Evolutionary conservation across 2,329 filamentous ascomycete genomes (phyloP).

Genomic region (Annulohypoxylon truncatum): DNA sequence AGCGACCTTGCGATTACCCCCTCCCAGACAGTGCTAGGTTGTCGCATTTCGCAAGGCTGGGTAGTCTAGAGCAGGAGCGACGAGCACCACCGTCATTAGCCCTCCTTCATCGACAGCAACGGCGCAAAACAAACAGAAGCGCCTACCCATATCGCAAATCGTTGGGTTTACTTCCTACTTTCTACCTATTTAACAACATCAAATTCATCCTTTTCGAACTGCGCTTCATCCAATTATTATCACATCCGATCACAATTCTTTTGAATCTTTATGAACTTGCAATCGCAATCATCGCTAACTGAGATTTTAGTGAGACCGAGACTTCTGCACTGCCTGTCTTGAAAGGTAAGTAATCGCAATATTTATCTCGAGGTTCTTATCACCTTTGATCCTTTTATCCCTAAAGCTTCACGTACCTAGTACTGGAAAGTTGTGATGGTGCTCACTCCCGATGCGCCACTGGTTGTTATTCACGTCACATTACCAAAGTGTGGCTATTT

Average conservation of each 20-base stretch:
- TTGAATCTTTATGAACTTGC: not conserved
- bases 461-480: not conserved
- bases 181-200: not conserved
- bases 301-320: not conserved
- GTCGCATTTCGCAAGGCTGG: conserved; percentile 44
- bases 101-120: not conserved
- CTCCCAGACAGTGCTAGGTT: conserved; percentile 13
- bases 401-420: not conserved
- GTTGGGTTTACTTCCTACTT: not conserved
- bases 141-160: conserved; percentile 12
- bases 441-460: not conserved
- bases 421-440: not conserved
- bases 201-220: not conserved
- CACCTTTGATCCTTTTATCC: not conserved
- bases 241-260: not conserved
- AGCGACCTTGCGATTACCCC: conserved; percentile 22
- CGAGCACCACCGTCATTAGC: not conserved
- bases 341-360: conserved; percentile 1
- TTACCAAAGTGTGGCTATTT: not conserved
- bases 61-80: not conserved
- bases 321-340: not conserved
- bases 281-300: conserved; percentile 18
- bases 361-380: not conserved
- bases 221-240: not conserved
- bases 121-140: conserved; percentile 26